phyloP scores from a whole-genome alignment of 805 yeast genomes.

The Yueomyces sinensis region DNA sequence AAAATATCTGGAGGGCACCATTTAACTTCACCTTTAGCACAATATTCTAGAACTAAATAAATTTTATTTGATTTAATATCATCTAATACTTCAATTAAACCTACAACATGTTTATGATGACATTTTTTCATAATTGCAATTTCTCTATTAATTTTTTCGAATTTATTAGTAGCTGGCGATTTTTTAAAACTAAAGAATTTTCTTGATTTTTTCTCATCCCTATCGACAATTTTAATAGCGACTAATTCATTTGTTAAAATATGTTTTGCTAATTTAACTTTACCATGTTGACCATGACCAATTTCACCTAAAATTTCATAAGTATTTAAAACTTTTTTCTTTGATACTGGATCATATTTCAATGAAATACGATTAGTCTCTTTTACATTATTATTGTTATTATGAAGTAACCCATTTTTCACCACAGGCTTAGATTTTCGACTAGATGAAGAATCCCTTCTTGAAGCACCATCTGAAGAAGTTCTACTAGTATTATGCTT shows the following conservation, averaged over 20 bases:
- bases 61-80: slow-evolving; percentile 75
- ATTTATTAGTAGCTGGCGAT: slow-evolving; percentile 32
- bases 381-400: slow-evolving; percentile 35
- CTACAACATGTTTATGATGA: slow-evolving; percentile 85
- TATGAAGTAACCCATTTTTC: background rate
- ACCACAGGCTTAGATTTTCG: background rate
- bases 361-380: slow-evolving; percentile 71
- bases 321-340: slow-evolving; percentile 71
- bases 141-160: slow-evolving; percentile 69
- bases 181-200: slow-evolving; percentile 26
- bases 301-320: slow-evolving; percentile 80
- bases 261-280: slow-evolving; percentile 82
- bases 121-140: slow-evolving; percentile 90
- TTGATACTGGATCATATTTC: slow-evolving; percentile 80
- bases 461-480: too few species aligned
- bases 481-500: background rate
- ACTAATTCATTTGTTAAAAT: slow-evolving; percentile 48
- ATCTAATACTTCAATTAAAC: slow-evolving; percentile 75
- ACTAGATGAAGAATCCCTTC: background rate
- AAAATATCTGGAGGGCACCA: slow-evolving; percentile 45
- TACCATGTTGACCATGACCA: slow-evolving; percentile 98
- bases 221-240: slow-evolving; percentile 88
- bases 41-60: slow-evolving; percentile 78
- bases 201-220: slow-evolving; percentile 33
- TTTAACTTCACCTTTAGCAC: slow-evolving; percentile 79